Evolutionary conservation across 805 yeast genomes (phyloP).

Genomic region (Cyberlindnera amylophila): DNA sequence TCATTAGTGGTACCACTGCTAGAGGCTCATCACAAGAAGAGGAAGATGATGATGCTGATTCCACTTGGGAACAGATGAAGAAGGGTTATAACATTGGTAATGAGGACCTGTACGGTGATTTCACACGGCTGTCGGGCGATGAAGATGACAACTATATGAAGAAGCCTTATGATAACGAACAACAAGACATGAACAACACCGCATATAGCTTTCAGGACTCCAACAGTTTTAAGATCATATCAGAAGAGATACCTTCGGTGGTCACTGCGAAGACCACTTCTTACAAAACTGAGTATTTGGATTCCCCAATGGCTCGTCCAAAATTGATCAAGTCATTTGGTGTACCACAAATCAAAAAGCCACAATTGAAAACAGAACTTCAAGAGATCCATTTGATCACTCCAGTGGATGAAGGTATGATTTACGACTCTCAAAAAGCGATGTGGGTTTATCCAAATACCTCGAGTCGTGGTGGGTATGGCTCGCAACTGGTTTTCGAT

Average conservation of each 20-base stretch:
- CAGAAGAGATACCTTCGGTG: constrained; percentile 14
- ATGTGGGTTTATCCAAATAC: constrained; percentile 22
- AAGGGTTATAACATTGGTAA: constrained; percentile 15
- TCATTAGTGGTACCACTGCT: neutral
- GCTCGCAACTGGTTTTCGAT: constrained; percentile 10
- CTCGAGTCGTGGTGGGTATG: neutral
- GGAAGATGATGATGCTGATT: constrained; percentile 4
- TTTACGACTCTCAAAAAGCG: constrained; percentile 14
- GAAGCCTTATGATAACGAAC: neutral
- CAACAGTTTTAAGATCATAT: constrained; percentile 12
- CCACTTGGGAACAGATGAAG: constrained; percentile 26
- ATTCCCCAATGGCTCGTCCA: constrained; percentile 27
- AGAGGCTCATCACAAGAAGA: constrained; percentile 1
- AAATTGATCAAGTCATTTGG: constrained; percentile 19
- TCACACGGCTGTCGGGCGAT: constrained; percentile 1
- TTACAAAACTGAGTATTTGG: constrained; percentile 15
- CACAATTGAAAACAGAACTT: constrained; percentile 8
- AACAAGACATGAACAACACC: constrained; percentile 12
- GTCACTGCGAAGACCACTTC: constrained; percentile 21
- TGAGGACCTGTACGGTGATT: constrained; percentile 10
- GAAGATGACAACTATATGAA: neutral
- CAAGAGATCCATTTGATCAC: constrained; percentile 21
- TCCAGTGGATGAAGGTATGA: constrained; percentile 25
- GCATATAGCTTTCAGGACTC: constrained; percentile 26
- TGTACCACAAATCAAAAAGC: constrained; percentile 6